phyloP scores from a whole-genome alignment of 2,329 filamentous ascomycete species.

The Capronia coronata region DNA sequence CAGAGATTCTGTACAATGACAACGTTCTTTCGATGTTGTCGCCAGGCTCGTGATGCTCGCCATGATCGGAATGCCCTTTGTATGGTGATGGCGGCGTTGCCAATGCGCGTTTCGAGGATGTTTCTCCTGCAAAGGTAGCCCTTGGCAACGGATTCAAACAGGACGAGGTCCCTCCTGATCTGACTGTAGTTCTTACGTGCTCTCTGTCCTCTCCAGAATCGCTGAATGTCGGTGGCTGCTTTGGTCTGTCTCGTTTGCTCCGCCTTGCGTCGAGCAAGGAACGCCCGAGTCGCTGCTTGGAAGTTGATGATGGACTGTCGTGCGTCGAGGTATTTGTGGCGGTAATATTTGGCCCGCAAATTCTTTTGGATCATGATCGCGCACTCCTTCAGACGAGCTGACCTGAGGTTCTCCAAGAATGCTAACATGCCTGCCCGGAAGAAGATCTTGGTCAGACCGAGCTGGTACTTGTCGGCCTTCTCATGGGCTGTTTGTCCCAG shows the following conservation, averaged over 20 bases:
- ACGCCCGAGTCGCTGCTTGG: slow-evolving; percentile 71
- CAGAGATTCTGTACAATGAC: slow-evolving; percentile 86
- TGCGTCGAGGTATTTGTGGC: slow-evolving; percentile 81
- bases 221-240: slow-evolving; percentile 89
- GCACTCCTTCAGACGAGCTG: slow-evolving; percentile 81
- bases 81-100: slow-evolving; percentile 84
- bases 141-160: slow-evolving; percentile 85
- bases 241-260: slow-evolving; percentile 75
- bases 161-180: slow-evolving; percentile 75
- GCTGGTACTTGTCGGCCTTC: slow-evolving; percentile 87
- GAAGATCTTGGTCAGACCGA: slow-evolving; percentile 97
- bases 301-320: slow-evolving; percentile 72
- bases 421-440: slow-evolving; percentile 99
- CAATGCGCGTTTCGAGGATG: slow-evolving; percentile 87
- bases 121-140: slow-evolving; percentile 84
- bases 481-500: slow-evolving; percentile 69
- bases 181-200: slow-evolving; percentile 72
- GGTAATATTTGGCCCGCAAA: slow-evolving; percentile 87
- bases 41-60: slow-evolving; percentile 71
- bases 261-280: slow-evolving; percentile 67
- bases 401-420: slow-evolving; percentile 90
- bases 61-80: slow-evolving; percentile 85
- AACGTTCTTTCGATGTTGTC: slow-evolving; percentile 82
- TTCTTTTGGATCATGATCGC: slow-evolving; percentile 99
- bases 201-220: slow-evolving; percentile 88